Evolutionary conservation across 768 basidiomycete species (phyloP).

Genomic region (Collybia sordida): DNA sequence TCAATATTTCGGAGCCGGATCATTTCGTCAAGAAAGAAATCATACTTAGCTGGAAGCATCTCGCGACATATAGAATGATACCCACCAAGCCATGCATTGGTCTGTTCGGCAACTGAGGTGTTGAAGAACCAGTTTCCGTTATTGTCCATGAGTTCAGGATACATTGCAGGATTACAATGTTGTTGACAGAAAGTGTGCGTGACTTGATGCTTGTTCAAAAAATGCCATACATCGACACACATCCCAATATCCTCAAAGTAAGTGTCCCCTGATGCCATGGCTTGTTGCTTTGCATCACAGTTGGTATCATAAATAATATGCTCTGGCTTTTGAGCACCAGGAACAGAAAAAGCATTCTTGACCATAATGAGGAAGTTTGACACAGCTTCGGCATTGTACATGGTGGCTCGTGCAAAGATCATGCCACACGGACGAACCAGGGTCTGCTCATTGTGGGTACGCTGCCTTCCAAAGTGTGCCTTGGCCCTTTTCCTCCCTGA

Average conservation of each 20-base stretch:
- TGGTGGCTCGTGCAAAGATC: constrained; percentile 23
- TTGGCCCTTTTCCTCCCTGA: constrained; percentile 17
- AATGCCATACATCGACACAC: constrained; percentile 28
- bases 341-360: constrained; percentile 18
- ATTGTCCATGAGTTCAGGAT: constrained; percentile 14
- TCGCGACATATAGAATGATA: constrained; percentile 25
- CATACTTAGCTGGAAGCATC: constrained; percentile 29
- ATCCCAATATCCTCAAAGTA: constrained; percentile 14
- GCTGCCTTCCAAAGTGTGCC: constrained; percentile 23
- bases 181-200: constrained; percentile 20
- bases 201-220: constrained; percentile 23
- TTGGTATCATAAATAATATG: constrained; percentile 24
- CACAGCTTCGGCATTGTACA: constrained; percentile 26
- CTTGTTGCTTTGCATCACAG: constrained; percentile 17
- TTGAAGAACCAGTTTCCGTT: constrained; percentile 26
- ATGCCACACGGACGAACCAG: constrained; percentile 24
- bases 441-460: constrained; percentile 30
- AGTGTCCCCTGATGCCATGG: constrained; percentile 8
- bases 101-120: constrained; percentile 33
- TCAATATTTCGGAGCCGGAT: constrained; percentile 24
- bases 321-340: too few species aligned
- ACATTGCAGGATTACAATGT: constrained; percentile 23
- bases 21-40: constrained; percentile 39
- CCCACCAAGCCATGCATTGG: constrained; percentile 32
- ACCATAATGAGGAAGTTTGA: constrained; percentile 15